Conservation (phyloP, 2,329 filamentous ascomycete genomes). For the Microsporum audouinii region DNA sequence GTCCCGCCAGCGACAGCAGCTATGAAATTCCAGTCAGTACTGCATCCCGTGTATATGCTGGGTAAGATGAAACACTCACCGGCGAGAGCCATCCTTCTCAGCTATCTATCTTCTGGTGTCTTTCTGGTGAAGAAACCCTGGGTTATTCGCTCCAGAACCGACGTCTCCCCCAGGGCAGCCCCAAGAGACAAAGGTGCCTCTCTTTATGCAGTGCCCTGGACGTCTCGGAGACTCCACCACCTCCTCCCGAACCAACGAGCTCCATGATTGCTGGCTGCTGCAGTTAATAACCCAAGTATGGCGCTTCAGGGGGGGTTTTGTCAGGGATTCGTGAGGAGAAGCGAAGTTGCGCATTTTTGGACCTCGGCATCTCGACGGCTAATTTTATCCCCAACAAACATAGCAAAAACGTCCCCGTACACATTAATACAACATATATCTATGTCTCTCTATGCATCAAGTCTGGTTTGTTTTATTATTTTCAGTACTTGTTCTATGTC, state of each 20-base stretch:
- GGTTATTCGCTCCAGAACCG: too few relatives aligned
- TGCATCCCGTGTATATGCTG: not conserved
- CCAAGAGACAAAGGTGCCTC: not conserved
- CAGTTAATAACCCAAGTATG: not conserved
- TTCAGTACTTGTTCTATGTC: too few relatives aligned
- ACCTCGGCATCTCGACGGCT: not conserved
- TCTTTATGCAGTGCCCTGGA: not conserved
- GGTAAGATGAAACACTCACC: not conserved
- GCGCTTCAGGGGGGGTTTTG: not conserved
- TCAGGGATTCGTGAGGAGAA: not conserved
- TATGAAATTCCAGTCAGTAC: not conserved
- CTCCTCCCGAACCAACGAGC: not conserved
- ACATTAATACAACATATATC: too few relatives aligned
- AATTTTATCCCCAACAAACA: too few relatives aligned
- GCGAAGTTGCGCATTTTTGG: not conserved
- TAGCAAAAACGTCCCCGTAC: too few relatives aligned
- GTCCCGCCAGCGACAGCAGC: conserved; percentile 26
- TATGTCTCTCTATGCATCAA: too few relatives aligned
- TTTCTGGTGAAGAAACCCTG: not conserved
- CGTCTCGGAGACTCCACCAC: not conserved
- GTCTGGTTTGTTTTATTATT: too few relatives aligned
- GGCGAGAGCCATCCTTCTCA: not conserved
- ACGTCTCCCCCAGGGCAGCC: not conserved
- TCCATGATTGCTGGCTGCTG: not conserved
- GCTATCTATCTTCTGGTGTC: not conserved